Evolutionary conservation across 495 filamentous ascomycete species (phyloP), one percentile per base, ranked within the genome.

Genomic region (Penicillium ochrochloron): DNA sequence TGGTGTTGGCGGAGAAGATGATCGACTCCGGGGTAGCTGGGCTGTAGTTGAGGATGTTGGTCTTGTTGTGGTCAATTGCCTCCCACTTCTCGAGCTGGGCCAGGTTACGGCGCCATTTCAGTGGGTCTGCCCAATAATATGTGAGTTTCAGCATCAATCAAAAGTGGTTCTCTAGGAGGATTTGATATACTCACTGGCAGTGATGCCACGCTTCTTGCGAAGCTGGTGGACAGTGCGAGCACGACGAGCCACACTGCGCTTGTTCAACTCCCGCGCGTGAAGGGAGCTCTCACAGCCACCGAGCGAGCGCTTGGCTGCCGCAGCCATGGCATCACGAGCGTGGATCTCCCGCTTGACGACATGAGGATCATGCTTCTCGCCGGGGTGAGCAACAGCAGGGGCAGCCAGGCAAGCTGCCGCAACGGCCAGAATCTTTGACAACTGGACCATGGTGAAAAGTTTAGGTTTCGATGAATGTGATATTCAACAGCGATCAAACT

Each of bases 1-100:
- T 81, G n/a, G 82, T 82, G 65, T 82, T 80, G 41, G 82, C 82
- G 23, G 76, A 69, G 66, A 87, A 88, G 17, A 87, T 76, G 29
- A 76, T 73, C 15, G 68, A 67, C 29, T 76, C 74, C 15, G 68
- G 66, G 12, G 68, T 71, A 15, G 66, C 55, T 34, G 66, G 59
- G 29, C 61, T 61, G 39, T 71, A 70, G 35, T 73, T 53, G 31
- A 75, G 48, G 17, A 73, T 51, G 9, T 60, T 67, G 17, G 76
- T 78, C 50, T 66, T 61, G 66, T 78, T 78, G 63, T 78, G 76
- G 61, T 84, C 82, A 33, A 89, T 83, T 7, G 75, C 78, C 44
- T 87, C 80, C 78, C 90, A 86, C 62, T 75, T 78, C 57, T 76
- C 71, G 7, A 84, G 64, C 12, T 68, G 71, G n/a, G 69, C 74